Evolutionary conservation across 2,329 filamentous ascomycete species (phyloP).

Genomic region (Diaporthe vaccinii): DNA sequence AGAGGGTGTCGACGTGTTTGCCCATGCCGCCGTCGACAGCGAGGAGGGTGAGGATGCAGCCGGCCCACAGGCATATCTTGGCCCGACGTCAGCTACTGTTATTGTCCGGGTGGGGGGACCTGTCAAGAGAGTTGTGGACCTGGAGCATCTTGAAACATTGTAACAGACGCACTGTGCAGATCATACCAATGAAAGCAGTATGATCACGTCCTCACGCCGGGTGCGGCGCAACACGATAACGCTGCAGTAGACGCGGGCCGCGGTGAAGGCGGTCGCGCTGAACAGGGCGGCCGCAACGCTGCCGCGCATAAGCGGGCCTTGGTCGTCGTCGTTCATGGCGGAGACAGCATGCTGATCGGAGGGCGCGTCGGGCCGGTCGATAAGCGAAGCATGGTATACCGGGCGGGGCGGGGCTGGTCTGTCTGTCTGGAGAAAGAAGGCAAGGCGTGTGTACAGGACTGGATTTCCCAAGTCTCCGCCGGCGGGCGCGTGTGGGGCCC

Average conservation of each 20-base stretch:
- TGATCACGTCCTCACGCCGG: not conserved
- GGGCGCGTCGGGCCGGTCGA: constrained; percentile 21
- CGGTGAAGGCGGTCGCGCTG: constrained; percentile 12
- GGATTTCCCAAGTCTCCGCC: not conserved
- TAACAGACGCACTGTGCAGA: not conserved
- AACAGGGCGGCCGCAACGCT: constrained; percentile 19
- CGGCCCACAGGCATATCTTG: not conserved
- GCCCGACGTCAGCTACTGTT: not conserved
- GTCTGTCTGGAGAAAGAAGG: not conserved
- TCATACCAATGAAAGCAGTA: not conserved
- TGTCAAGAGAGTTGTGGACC: not conserved
- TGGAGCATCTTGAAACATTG: too few species aligned
- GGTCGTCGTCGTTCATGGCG: constrained; percentile 7
- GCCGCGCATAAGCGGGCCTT: constrained; percentile 17
- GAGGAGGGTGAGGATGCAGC: not conserved
- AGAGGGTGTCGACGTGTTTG: not conserved
- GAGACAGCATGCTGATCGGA: not conserved
- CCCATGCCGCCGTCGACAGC: not conserved
- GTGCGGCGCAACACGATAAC: not conserved
- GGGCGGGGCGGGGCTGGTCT: not conserved
- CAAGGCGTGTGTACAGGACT: too few species aligned
- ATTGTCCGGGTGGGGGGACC: not conserved
- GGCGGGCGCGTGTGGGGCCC: not conserved
- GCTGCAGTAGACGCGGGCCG: constrained; percentile 13
- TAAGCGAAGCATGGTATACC: not conserved